A percentile compares a stretch with the other conserved stretches of the same genome.
phyloP scores from a whole-genome alignment of 768 basidiomycete genomes.

The Trichaptum fuscoviolaceum region DNA sequence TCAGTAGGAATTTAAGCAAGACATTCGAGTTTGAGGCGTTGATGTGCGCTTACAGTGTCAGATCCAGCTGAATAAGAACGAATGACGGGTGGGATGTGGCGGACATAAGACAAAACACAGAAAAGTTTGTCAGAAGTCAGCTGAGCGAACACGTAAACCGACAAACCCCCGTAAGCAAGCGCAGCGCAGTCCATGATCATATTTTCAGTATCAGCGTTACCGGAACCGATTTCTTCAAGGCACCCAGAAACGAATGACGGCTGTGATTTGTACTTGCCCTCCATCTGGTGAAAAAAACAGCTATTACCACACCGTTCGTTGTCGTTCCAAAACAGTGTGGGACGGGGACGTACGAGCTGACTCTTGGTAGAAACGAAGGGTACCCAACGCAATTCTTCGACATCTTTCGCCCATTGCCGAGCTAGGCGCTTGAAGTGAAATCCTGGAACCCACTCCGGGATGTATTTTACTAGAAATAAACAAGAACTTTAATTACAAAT shows the following conservation, averaged over 20 bases:
- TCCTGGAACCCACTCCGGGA: constrained; percentile 32
- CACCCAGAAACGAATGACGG: not conserved
- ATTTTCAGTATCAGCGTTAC: not conserved
- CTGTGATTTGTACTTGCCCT: constrained; percentile 17
- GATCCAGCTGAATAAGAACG: not conserved
- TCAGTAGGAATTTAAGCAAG: too few relatives aligned
- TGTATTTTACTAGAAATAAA: constrained; percentile 19
- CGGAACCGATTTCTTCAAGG: not conserved
- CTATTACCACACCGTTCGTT: constrained; percentile 6
- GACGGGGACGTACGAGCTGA: not conserved
- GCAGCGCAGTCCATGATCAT: not conserved
- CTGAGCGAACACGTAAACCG: not conserved
- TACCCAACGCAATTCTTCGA: constrained; percentile 8
- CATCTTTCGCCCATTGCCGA: constrained; percentile 17
- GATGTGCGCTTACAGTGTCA: not conserved
- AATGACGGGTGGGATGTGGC: not conserved
- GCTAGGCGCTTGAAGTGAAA: constrained; percentile 28
- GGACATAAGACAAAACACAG: not conserved
- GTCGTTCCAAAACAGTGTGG: not conserved
- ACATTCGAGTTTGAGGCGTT: constrained; percentile 1
- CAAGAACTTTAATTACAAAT: not conserved
- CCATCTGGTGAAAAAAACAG: constrained; percentile 26
- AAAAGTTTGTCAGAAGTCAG: not conserved
- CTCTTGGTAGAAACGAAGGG: not conserved
- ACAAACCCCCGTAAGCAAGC: constrained; percentile 34